Percentiles rank a stretch among this genome's conserved stretches.
Conservation (phyloP, 2,329 filamentous ascomycete species). For the Clarireedia hainanense region DNA sequence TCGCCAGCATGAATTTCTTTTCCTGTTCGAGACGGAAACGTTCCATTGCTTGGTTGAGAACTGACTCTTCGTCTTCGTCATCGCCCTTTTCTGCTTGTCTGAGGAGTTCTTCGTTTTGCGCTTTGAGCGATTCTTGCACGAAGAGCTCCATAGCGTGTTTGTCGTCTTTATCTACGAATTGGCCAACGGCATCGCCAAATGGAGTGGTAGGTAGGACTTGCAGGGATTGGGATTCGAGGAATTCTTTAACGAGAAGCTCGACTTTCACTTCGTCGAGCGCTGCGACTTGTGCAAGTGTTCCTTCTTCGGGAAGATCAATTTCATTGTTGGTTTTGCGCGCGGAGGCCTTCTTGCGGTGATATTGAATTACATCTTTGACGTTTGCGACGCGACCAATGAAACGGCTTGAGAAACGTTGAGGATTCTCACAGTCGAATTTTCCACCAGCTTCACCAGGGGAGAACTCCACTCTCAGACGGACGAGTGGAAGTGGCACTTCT, state of each 20-base stretch:
- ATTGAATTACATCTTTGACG: slow-evolving; percentile 86
- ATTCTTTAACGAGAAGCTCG: slow-evolving; percentile 81
- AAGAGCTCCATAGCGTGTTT: slow-evolving; percentile 84
- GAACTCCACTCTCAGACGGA: slow-evolving; percentile 87
- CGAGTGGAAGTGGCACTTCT: slow-evolving; percentile 68
- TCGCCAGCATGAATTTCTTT: slow-evolving; percentile 58
- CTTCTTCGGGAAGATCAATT: slow-evolving; percentile 53
- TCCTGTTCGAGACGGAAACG: slow-evolving; percentile 63
- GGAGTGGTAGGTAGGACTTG: slow-evolving; percentile 89
- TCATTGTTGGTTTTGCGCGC: slow-evolving; percentile 35
- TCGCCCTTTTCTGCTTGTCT: slow-evolving; percentile 44
- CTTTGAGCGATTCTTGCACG: slow-evolving; percentile 61
- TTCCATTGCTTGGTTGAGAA: slow-evolving; percentile 67
- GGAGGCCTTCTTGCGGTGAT: slow-evolving; percentile 77
- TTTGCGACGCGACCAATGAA: slow-evolving; percentile 91
- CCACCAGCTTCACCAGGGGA: slow-evolving; percentile 78
- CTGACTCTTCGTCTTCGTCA: slow-evolving; percentile 59
- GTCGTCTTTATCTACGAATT: slow-evolving; percentile 93
- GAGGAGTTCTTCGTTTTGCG: slow-evolving; percentile 64
- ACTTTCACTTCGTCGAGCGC: slow-evolving; percentile 72
- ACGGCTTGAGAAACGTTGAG: slow-evolving; percentile 88
- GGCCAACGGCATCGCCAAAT: slow-evolving; percentile 85
- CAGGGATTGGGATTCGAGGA: slow-evolving; percentile 72
- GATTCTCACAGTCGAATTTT: slow-evolving; percentile 85
- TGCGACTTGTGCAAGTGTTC: slow-evolving; percentile 50